phyloP scores from a whole-genome alignment of 2,329 filamentous ascomycete species.

The Monascus ruber region DNA sequence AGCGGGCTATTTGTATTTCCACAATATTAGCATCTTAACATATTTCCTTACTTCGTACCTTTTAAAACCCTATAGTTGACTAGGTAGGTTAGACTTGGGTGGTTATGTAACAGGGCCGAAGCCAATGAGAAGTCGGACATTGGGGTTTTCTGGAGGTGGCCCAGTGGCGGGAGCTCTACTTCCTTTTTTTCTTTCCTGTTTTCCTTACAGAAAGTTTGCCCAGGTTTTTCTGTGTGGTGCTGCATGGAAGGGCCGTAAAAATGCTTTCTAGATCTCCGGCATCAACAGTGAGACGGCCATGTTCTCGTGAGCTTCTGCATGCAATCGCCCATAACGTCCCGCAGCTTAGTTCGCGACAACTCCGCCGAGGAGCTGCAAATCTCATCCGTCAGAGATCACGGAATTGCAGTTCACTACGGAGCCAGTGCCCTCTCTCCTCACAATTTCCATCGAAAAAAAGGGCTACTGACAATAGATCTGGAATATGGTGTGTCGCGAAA shows the following conservation, averaged over 20 bases:
- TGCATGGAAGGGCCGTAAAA: constrained; percentile 8
- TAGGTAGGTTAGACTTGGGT: no score
- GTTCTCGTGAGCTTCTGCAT: constrained; percentile 16
- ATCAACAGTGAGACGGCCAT: constrained; percentile 16
- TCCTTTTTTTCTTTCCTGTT: constrained; percentile 4
- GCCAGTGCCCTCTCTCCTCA: constrained; percentile 1
- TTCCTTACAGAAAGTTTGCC: not conserved
- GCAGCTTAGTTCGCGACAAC: constrained; percentile 12
- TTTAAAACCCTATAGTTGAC: no score
- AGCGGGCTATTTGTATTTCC: no score
- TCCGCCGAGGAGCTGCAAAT: constrained; percentile 13
- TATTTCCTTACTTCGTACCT: no score
- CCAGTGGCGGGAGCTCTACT: constrained; percentile 7
- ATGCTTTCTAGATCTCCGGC: constrained; percentile 26
- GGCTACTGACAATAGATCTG: not conserved
- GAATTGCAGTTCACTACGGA: constrained; percentile 5
- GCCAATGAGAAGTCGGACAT: constrained; percentile 18
- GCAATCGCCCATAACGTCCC: constrained; percentile 9
- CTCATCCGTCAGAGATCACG: constrained; percentile 9
- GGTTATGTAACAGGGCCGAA: not conserved
- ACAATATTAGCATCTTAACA: no score
- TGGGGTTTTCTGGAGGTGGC: constrained; percentile 1
- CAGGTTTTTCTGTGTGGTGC: not conserved
- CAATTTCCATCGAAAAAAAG: not conserved
- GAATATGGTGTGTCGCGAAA: constrained; percentile 6